phyloP scores from a whole-genome alignment of 2,329 filamentous ascomycete genomes.

The Claviceps sp. region DNA sequence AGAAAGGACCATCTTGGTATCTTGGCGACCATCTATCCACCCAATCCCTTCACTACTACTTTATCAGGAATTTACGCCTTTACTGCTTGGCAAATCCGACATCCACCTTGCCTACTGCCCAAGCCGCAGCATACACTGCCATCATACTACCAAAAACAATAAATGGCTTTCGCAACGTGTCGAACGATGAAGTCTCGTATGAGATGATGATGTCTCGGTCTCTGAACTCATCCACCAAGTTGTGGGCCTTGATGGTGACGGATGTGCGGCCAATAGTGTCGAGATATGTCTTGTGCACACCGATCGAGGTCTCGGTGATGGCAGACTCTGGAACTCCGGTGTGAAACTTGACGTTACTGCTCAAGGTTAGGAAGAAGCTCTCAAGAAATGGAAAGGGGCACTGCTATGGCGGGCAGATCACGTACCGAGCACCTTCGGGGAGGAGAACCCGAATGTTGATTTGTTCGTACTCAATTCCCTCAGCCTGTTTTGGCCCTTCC shows the following conservation, averaged over 20 bases:
- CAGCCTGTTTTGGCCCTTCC: slow-evolving; percentile 74
- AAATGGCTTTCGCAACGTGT: slow-evolving; percentile 73
- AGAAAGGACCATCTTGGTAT: background rate
- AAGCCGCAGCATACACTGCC: slow-evolving; percentile 60
- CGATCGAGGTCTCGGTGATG: slow-evolving; percentile 44
- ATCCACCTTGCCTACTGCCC: slow-evolving; percentile 65
- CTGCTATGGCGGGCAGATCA: slow-evolving; percentile 8
- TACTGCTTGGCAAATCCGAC: slow-evolving; percentile 54
- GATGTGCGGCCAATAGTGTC: slow-evolving; percentile 83
- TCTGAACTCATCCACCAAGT: slow-evolving; percentile 81
- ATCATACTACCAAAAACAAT: slow-evolving; percentile 64
- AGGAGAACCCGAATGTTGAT: slow-evolving; percentile 72
- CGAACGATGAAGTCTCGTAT: slow-evolving; percentile 69
- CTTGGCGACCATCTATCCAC: background rate
- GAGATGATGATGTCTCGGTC: slow-evolving; percentile 73
- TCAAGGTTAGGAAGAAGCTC: slow-evolving; percentile 17
- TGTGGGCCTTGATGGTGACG: slow-evolving; percentile 66
- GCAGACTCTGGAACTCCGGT: slow-evolving; percentile 55
- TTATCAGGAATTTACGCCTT: slow-evolving; percentile 1
- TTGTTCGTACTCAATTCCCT: slow-evolving; percentile 77
- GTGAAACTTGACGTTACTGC: slow-evolving; percentile 64
- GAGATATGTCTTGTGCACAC: slow-evolving; percentile 76
- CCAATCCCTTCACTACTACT: background rate
- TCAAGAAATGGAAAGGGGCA: no score
- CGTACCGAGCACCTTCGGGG: slow-evolving; percentile 79